A percentile compares a stretch with the other conserved stretches of the same genome.
These are phyloP conservation scores for Suillus lakei DNA, from an alignment of 768 basidiomycete genomes.

Conservation along the genomic window DNA sequence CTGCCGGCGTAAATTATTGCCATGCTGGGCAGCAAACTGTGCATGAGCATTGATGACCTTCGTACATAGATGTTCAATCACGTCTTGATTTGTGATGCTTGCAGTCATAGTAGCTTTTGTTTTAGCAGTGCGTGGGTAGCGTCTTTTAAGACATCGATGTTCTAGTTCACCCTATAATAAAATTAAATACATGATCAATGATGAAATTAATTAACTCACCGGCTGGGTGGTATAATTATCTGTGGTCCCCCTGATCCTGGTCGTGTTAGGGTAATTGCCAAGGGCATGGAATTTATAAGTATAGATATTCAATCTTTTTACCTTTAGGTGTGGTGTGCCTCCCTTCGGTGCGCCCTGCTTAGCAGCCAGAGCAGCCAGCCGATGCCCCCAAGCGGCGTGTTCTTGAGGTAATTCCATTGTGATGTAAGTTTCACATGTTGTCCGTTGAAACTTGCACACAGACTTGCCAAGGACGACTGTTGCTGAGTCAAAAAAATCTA, in stretches of 20 bases:
- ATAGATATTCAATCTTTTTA: background rate
- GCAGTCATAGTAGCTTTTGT: slow-evolving; percentile 14
- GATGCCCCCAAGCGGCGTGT: slow-evolving; percentile 25
- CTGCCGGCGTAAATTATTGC: background rate
- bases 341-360: background rate
- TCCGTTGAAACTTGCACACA: slow-evolving; percentile 27
- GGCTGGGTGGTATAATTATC: slow-evolving; percentile 26
- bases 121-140: slow-evolving; percentile 43
- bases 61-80: slow-evolving; percentile 21
- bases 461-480: slow-evolving; percentile 24
- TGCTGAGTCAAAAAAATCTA: slow-evolving; percentile 22
- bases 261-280: background rate
- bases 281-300: background rate
- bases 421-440: slow-evolving; percentile 24
- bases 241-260: too few species aligned
- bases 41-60: slow-evolving; percentile 16
- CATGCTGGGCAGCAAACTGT: background rate
- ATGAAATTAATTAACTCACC: slow-evolving; percentile 15
- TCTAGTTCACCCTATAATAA: slow-evolving; percentile 39
- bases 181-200: background rate
- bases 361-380: slow-evolving; percentile 8
- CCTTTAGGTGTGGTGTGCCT: background rate
- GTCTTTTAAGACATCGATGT: slow-evolving; percentile 39
- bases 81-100: slow-evolving; percentile 35
- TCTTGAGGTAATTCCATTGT: slow-evolving; percentile 38